phyloP scores from a whole-genome alignment of 83 land plant species.

The Picea mariana region DNA sequence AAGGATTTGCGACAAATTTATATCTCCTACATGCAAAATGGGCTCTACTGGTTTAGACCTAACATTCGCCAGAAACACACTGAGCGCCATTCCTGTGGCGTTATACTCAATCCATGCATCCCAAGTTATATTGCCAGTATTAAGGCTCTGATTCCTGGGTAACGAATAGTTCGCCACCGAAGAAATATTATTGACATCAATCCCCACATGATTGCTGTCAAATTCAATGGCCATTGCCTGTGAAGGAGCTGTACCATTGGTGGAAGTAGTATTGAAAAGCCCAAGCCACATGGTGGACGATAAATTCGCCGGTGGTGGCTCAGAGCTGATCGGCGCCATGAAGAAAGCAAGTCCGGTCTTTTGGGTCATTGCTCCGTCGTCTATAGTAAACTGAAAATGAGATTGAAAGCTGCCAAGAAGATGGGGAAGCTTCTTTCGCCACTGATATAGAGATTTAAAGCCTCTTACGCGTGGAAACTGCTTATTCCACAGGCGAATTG shows the following conservation, averaged over 20 bases:
- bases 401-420: too few species aligned
- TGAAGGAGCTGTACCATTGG: constrained; percentile 25
- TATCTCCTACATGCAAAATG: too few species aligned
- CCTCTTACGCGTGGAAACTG: too few species aligned
- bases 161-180: neutral
- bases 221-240: constrained; percentile 51
- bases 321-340: constrained; percentile 25
- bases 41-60: too few species aligned
- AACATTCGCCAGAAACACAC: constrained; percentile 10
- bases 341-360: constrained; percentile 42
- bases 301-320: neutral
- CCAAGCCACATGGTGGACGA: constrained; percentile 33
- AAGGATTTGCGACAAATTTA: too few species aligned
- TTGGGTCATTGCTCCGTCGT: too few species aligned
- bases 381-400: too few species aligned
- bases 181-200: constrained; percentile 14
- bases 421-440: too few species aligned
- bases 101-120: constrained; percentile 27
- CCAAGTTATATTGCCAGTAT: constrained; percentile 7
- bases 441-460: too few species aligned
- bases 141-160: neutral
- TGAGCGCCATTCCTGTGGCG: neutral
- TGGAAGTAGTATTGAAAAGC: constrained; percentile 34
- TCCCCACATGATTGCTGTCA: constrained; percentile 51
- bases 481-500: too few species aligned